Evolutionary conservation across 2,329 filamentous ascomycete species (phyloP).

Genomic region (Alternaria solani): DNA sequence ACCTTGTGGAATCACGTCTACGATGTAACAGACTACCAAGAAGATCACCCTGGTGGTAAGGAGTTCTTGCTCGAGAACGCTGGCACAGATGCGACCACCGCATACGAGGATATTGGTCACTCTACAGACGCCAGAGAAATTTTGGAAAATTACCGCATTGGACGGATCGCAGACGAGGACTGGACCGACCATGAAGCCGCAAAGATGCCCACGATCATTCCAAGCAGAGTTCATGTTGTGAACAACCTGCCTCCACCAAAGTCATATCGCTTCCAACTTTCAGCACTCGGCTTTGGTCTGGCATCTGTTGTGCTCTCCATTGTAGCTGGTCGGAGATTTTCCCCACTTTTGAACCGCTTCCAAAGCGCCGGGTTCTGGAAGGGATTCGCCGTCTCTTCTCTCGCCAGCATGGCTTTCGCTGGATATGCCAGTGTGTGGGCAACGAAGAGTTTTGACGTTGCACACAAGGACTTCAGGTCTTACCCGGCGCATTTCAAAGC

Average conservation of each 20-base stretch:
- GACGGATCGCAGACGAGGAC: constrained; percentile 23
- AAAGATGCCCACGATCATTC: constrained; percentile 47
- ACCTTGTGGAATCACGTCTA: constrained; percentile 61
- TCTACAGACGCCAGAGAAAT: constrained; percentile 57
- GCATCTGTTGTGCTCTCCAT: constrained; percentile 11
- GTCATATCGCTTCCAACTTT: constrained; percentile 7
- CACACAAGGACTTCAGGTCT: constrained; percentile 22
- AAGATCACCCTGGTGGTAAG: constrained; percentile 63
- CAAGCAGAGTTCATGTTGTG: constrained; percentile 16
- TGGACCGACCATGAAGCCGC: constrained; percentile 38
- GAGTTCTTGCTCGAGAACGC: constrained; percentile 54
- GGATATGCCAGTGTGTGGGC: constrained; percentile 19
- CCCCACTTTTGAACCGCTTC: constrained; percentile 16
- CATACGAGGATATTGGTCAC: constrained; percentile 57
- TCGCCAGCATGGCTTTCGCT: constrained; percentile 15
- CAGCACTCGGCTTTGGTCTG: constrained; percentile 13
- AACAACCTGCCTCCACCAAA: constrained; percentile 25
- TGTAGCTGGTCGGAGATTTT: constrained; percentile 15
- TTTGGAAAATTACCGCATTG: constrained; percentile 49
- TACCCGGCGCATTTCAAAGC: constrained; percentile 25
- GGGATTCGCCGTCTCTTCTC: constrained; percentile 20
- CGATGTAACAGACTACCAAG: constrained; percentile 64
- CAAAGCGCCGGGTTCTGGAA: constrained; percentile 22
- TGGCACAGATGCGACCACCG: constrained; percentile 55
- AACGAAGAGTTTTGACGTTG: constrained; percentile 20